Evolutionary conservation across 345 rosid species (phyloP).

Genomic region (Excoecaria cochinchinensis): DNA sequence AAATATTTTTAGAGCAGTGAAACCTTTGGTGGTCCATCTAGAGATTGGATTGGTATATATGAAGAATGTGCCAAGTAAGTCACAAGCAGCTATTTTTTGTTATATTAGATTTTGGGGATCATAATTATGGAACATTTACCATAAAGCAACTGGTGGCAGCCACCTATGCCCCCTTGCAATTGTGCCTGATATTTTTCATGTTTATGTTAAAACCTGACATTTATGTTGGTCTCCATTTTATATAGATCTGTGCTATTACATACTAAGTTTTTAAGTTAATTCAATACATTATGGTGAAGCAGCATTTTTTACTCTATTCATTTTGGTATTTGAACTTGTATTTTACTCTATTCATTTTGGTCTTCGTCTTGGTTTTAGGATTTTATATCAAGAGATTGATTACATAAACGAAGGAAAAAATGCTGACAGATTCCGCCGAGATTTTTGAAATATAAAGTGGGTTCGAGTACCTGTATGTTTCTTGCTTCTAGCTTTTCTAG

Average conservation of each 20-base stretch:
- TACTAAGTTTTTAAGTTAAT: neutral
- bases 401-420: conserved; percentile 94
- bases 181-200: neutral
- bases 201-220: neutral
- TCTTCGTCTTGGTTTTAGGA: conserved; percentile 49
- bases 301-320: neutral
- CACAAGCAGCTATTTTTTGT: conserved; percentile 7
- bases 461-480: conserved; percentile 88
- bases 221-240: neutral
- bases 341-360: conserved; percentile 10
- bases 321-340: neutral
- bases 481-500: conserved; percentile 17
- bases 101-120: no score
- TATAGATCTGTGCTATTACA: neutral
- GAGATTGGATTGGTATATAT: conserved; percentile 91
- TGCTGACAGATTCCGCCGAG: conserved; percentile 84
- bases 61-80: conserved; percentile 89
- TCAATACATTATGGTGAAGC: neutral
- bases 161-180: neutral
- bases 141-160: neutral
- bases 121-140: neutral
- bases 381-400: conserved; percentile 89
- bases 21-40: conserved; percentile 70
- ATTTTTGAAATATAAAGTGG: conserved; percentile 91
- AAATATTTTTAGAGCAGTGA: conserved; percentile 89